Base-by-base conservation (phyloP, 257 asterid genomes). In the Nicotiana attenuata region DNA sequence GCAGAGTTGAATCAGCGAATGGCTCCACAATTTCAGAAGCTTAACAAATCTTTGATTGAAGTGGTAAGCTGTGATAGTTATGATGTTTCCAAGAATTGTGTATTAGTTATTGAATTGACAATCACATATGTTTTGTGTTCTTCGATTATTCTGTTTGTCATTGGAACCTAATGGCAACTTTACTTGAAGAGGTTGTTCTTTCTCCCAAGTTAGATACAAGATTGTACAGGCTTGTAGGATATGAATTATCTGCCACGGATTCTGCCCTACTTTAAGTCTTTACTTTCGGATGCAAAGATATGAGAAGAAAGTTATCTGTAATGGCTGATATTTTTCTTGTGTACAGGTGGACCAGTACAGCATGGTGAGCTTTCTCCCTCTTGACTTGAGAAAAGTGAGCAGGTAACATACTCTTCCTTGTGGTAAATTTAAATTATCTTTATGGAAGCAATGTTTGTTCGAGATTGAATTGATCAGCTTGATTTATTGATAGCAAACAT, bases 301-400 rank as follows among this genome's bases (percentile, higher is more conserved):
- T 20, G 47, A 69, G 57, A 69, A 68, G n/a, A 33, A 33, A 2
- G 31, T 67, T 28, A 26, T 57, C 60, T 5, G 15, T 24, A 11
- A 19, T 75, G 78, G 65, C 66, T 77, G 41, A 11, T 20, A 65
- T 53, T 33, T 56, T 78, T 78, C 14, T 87, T 84, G 68, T 82
- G 80, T 86, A 73, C 88, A 96, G 99, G 97, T 94, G 81, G 98
- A 93, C 81, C 97, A 92, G 86, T 96, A 89, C 87, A 93, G 94
- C 89, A 96, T 96, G 99, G 99, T 96, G 83, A 91, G 91, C 93
- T 96, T 96, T 83, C 38, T 83, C 64, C 98, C 98, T 69, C 98
- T 94, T 73, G 96, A 94, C 89, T 84, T 96, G 93, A 91, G 96
- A 88, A 96, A 96, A 88, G 97, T 91, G 85, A 87, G 89, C 80